Evolutionary conservation across 139 green algal genomes (phyloP), one percentile per base, ranked within the genome.

Genomic region (Ostreobium quekettii): DNA sequence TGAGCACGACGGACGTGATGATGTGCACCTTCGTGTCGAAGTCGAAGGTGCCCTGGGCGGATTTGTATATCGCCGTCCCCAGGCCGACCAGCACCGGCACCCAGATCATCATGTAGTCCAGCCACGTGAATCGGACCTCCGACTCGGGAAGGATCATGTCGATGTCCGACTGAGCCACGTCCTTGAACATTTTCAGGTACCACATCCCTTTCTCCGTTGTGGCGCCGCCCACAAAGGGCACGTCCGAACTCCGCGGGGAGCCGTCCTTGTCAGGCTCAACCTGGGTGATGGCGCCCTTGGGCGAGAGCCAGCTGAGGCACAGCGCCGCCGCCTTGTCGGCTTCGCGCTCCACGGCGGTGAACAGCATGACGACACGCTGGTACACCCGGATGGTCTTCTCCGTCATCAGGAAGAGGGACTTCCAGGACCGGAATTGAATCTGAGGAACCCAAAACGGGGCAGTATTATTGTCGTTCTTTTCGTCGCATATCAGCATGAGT

Each of bases 101-200:
- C 72, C 67, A 77, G 4, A 82, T 49, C 64, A 77, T 59, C 38
- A 77, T 31, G 28, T 72, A 56, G 64, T 83, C 77, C 3, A 75
- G 26, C 65, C 73, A 75, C 0, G 67, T 76, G 71, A 80, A 80
- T 61, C 72, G 69, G 36, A 71, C 71, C 42, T 62, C 39, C 24
- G 61, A 58, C 3, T 72, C 74, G 4, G 77, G 74, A 39, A 83
- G 65, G 60, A 83, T 63, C 74, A 80, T 78, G 53, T 80, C 77
- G 11, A 80, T 39, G 31, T 83, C 74, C 7, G 31, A n/a, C 8
- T 63, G 8, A 7, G 59, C 67, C 30, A 79, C 62, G 31, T 79
- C 73, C 58, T 77, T 70, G 46, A 66, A 70, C 11, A 66, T 66
- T 47, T 42, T 66, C 28, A 66, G 19, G 32, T 66, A 66, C 59